Conservation (phyloP, 2,329 filamentous ascomycete genomes). For the Cladorrhinum sp. region DNA sequence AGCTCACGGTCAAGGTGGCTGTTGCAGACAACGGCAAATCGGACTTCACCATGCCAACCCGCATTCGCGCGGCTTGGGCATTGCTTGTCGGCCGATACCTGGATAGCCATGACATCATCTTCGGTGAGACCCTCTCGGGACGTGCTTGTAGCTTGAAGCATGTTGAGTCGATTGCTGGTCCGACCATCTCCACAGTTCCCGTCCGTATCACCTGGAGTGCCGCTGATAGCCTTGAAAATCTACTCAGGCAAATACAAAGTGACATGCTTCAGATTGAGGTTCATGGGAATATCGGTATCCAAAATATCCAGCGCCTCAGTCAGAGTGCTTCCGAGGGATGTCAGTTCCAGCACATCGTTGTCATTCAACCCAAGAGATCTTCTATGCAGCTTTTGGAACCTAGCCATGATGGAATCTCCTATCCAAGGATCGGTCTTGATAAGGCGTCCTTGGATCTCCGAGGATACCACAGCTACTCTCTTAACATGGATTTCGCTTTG, state of each 20-base stretch:
- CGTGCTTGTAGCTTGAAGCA: background rate
- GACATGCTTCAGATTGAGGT: conserved; percentile 5
- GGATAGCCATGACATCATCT: conserved; percentile 11
- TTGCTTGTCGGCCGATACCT: conserved; percentile 11
- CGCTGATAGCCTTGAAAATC: background rate
- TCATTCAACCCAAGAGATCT: conserved; percentile 12
- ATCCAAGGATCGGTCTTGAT: conserved; percentile 1
- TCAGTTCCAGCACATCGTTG: conserved; percentile 14
- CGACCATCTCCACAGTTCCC: conserved; percentile 12
- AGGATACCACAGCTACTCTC: conserved; percentile 13
- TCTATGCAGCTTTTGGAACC: background rate
- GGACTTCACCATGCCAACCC: conserved; percentile 13
- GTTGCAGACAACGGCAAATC: background rate
- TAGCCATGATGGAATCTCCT: background rate
- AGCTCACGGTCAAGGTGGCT: conserved; percentile 6
- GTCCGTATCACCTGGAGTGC: conserved; percentile 10
- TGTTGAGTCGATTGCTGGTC: conserved; percentile 6
- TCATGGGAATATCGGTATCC: conserved; percentile 9
- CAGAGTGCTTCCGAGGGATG: conserved; percentile 10
- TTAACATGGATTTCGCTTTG: conserved; percentile 13
- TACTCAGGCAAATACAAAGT: conserved; percentile 3
- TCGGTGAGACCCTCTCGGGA: conserved; percentile 14
- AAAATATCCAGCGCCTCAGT: conserved; percentile 10
- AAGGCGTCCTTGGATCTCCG: conserved; percentile 1
- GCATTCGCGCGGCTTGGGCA: conserved; percentile 13